Evolutionary conservation across 495 filamentous ascomycete species (phyloP).

Genomic region (Chaetomium cochliodes): DNA sequence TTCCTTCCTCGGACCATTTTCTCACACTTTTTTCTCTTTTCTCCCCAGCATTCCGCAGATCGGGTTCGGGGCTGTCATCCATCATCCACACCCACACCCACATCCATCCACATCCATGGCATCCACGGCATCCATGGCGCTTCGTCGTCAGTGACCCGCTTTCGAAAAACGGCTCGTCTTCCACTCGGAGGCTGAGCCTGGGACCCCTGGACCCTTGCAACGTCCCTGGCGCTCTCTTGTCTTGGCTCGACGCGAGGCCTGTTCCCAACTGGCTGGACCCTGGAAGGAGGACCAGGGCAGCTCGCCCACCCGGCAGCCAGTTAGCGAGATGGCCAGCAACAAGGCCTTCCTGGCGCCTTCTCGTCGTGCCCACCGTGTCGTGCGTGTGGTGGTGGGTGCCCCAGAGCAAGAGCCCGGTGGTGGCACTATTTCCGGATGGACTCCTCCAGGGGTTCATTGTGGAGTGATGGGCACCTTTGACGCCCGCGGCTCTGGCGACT

Average conservation of each 20-base stretch:
- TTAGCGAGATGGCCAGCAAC: conserved; percentile 24
- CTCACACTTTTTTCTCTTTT: background rate
- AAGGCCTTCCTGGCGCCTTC: background rate
- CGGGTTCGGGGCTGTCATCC: too few relatives aligned
- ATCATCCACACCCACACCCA: too few relatives aligned
- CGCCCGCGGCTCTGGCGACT: conserved; percentile 1
- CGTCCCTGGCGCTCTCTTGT: conserved; percentile 6
- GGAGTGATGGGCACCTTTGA: conserved; percentile 13
- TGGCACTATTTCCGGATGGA: conserved; percentile 13
- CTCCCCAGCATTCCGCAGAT: background rate
- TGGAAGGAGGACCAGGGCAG: conserved; percentile 9
- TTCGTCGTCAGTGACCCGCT: background rate
- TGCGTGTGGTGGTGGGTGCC: too few relatives aligned
- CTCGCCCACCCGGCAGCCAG: conserved; percentile 18
- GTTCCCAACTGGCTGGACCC: conserved; percentile 22
- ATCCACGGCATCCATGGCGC: background rate
- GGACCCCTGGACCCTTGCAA: background rate
- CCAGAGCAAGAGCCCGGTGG: conserved; percentile 2
- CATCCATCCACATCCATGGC: too few relatives aligned
- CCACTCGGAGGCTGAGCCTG: conserved; percentile 9
- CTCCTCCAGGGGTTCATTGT: conserved; percentile 12
- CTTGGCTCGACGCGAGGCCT: background rate
- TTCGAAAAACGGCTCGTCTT: conserved; percentile 2
- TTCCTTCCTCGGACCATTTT: background rate
- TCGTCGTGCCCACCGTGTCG: conserved; percentile 12